A percentile compares a stretch with the other conserved stretches of the same genome.
phyloP scores from a whole-genome alignment of 2,329 filamentous ascomycete species.

The Diaporthe citriasiana region DNA sequence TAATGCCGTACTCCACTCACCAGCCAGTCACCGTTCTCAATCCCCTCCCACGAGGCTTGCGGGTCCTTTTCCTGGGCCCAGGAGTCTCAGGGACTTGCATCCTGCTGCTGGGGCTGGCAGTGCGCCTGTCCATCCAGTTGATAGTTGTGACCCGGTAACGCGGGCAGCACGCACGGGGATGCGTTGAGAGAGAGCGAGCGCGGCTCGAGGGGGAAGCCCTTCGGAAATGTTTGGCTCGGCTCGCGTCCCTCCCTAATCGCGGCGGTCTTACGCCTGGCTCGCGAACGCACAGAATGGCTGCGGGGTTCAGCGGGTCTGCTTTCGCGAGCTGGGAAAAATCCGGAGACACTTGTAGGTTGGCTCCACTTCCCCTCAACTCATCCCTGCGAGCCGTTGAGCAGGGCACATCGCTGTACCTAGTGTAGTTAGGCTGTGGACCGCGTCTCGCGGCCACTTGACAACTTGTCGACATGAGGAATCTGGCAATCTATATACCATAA shows the following conservation, averaged over 20 bases:
- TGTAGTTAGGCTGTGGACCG: background rate
- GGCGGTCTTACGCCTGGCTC: background rate
- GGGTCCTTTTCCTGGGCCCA: constrained; percentile 8
- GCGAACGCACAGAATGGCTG: background rate
- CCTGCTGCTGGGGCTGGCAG: background rate
- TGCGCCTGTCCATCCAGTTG: constrained; percentile 8
- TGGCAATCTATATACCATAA: too few species aligned
- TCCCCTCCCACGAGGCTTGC: constrained; percentile 58
- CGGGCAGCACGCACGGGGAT: background rate
- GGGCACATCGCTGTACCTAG: background rate
- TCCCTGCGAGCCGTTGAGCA: background rate
- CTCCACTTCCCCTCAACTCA: constrained; percentile 20
- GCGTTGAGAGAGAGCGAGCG: background rate
- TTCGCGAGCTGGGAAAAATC: constrained; percentile 9
- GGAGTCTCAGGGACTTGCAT: constrained; percentile 15
- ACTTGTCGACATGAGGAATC: background rate
- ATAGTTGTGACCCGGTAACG: background rate
- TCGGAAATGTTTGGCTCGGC: background rate
- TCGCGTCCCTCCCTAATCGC: background rate
- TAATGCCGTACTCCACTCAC: constrained; percentile 42
- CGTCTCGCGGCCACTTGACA: background rate
- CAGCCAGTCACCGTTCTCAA: constrained; percentile 61
- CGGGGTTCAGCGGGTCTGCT: constrained; percentile 15
- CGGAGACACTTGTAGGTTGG: background rate
- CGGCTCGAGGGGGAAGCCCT: constrained; percentile 1